phyloP scores from a whole-genome alignment of 805 yeast species.

The Starmerella lactis-condensi region DNA sequence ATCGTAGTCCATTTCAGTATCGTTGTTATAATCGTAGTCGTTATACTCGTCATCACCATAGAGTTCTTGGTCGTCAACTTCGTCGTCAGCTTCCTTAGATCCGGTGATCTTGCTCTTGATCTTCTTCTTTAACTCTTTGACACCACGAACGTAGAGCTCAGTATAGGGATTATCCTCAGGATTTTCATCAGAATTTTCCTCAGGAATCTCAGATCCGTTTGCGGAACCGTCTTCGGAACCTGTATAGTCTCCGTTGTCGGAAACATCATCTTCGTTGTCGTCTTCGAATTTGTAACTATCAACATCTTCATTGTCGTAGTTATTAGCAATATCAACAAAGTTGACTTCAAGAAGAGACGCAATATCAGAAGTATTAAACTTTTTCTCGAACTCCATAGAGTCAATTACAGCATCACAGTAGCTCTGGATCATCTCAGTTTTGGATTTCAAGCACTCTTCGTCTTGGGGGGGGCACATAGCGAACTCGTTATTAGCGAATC shows the following conservation, averaged over 20 bases:
- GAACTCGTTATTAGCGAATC: constrained; percentile 8
- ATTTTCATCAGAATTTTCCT: too few relatives aligned
- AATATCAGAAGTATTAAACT: constrained; percentile 1
- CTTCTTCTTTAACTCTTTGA: too few relatives aligned
- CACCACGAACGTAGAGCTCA: too few relatives aligned
- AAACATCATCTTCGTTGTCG: constrained; percentile 1
- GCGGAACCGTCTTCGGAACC: too few relatives aligned
- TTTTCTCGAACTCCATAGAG: neutral
- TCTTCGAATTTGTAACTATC: neutral
- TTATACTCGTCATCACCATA: too few relatives aligned
- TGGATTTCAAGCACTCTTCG: constrained; percentile 1
- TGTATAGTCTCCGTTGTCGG: neutral
- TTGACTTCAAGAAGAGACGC: constrained; percentile 1
- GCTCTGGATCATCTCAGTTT: constrained; percentile 1
- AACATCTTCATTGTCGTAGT: neutral
- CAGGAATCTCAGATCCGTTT: too few relatives aligned
- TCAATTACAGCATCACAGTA: constrained; percentile 5
- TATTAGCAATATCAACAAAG: too few relatives aligned
- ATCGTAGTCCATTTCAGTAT: neutral
- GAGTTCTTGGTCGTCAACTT: too few relatives aligned
- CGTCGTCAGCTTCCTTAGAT: too few relatives aligned
- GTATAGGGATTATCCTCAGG: too few relatives aligned
- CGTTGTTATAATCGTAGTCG: too few relatives aligned
- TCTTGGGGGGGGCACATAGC: constrained; percentile 5
- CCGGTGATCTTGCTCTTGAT: too few relatives aligned